Conservation (phyloP, 208 protist species). For the Entamoeba dispar region DNA sequence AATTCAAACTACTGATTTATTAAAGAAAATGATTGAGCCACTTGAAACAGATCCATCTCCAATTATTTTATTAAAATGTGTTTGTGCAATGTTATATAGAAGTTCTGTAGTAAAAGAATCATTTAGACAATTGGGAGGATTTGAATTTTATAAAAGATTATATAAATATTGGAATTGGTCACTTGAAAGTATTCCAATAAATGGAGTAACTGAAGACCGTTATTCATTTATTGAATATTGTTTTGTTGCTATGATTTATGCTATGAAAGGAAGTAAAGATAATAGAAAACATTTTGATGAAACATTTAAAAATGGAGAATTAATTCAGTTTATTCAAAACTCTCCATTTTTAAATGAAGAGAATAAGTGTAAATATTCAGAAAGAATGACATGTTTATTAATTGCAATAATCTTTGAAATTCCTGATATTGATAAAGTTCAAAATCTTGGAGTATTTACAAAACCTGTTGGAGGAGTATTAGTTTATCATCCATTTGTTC, state of each 20-base stretch:
- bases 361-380: neutral
- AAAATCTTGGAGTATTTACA: neutral
- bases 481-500: neutral
- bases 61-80: neutral
- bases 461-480: neutral
- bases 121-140: neutral
- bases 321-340: neutral
- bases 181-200: neutral
- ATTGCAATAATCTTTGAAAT: neutral
- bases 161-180: neutral
- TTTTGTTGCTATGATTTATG: neutral
- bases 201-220: neutral
- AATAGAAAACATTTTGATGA: neutral
- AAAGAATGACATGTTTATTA: neutral
- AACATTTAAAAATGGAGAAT: neutral
- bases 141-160: neutral
- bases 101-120: neutral
- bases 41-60: neutral
- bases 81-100: neutral
- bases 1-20: neutral
- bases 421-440: neutral
- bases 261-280: neutral
- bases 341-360: neutral
- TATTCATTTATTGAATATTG: neutral
- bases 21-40: neutral